Base-by-base conservation (phyloP, 257 asterid genomes). In the Verbena officinalis region DNA sequence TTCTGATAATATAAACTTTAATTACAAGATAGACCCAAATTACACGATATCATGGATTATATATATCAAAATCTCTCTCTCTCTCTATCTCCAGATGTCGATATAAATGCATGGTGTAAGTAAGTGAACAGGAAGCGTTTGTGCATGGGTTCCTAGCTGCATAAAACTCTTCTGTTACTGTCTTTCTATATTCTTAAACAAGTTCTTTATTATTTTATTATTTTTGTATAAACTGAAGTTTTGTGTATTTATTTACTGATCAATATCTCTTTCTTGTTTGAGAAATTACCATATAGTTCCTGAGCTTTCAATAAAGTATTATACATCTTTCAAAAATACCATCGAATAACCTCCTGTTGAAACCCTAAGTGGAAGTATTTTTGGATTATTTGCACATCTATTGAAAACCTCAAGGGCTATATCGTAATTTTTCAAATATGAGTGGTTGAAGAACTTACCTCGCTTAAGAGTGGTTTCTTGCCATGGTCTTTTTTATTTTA, bases 111-210 rank as follows among this genome's bases (percentile, higher is more conserved):
- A 7, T 24, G 67, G 33, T 12, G 38, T 21, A 1, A 14, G 33
- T 27, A 27, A 7, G 30, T 6, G 16, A 46, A 42, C 21, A 42
- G 23, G 52, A 22, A 59, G 27, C n/a, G 24, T 13, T 19, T 20
- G 59, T 60, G 64, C 54, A 48, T 58, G 73, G 61, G 53, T 59
- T 54, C 53, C 43, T 33, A 51, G 56, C 62, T 49, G 51, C 19
- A 2, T 45, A 52, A 64, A 59, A 11, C 19, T 52, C 74, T 53
- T 34, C 42, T 53, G 7, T 59, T 20, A 62, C 55, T 46, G 75
- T 42, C 70, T 45, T 21, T 74, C 59, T 52, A 15, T 27, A 69
- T 75, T 64, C 73, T 39, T 11, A 3, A 44, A 10, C 9, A n/a
- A 55, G 8, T 58, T 48, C 17, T 8, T 27, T 14, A 33, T 39